Evolutionary conservation across 1,284 basidiomycete species (phyloP).

Genomic region (Leccinum solheimii): DNA sequence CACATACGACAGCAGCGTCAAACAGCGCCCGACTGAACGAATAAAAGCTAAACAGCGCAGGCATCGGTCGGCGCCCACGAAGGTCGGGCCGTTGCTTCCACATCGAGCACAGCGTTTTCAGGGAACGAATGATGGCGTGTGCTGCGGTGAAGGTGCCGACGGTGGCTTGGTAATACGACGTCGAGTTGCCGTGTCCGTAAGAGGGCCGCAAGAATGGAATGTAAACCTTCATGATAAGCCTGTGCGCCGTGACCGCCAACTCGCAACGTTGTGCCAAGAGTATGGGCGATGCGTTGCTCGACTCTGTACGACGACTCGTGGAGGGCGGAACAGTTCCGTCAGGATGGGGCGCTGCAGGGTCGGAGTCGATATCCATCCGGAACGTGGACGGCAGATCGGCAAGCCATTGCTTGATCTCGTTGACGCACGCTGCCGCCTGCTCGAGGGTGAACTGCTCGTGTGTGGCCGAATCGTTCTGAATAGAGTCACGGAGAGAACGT

Average conservation of each 20-base stretch:
- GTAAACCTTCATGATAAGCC: constrained; percentile 62
- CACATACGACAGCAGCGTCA: constrained; percentile 62
- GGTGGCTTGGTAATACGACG: constrained; percentile 47
- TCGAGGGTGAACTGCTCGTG: constrained; percentile 50
- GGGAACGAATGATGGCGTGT: constrained; percentile 55
- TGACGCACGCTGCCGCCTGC: constrained; percentile 55
- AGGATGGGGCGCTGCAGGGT: constrained; percentile 22
- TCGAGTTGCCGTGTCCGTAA: constrained; percentile 24
- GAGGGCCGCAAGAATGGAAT: constrained; percentile 58
- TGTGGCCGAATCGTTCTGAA: constrained; percentile 33
- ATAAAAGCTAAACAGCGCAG: constrained; percentile 57
- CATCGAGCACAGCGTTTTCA: constrained; percentile 43
- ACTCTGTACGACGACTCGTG: constrained; percentile 11
- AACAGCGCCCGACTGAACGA: constrained; percentile 59
- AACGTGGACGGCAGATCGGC: constrained; percentile 48
- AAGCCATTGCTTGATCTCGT: constrained; percentile 56
- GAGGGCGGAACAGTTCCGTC: constrained; percentile 12
- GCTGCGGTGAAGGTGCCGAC: constrained; percentile 61
- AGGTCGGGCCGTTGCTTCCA: constrained; percentile 37
- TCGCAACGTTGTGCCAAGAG: constrained; percentile 56
- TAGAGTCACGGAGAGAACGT: constrained; percentile 42
- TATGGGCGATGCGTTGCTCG: constrained; percentile 31
- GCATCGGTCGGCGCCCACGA: constrained; percentile 28
- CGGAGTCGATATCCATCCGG: constrained; percentile 38
- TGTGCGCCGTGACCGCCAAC: constrained; percentile 56